Evolutionary conservation across 257 asterid species (phyloP).

Genomic region (Solanum lycopersicoides): DNA sequence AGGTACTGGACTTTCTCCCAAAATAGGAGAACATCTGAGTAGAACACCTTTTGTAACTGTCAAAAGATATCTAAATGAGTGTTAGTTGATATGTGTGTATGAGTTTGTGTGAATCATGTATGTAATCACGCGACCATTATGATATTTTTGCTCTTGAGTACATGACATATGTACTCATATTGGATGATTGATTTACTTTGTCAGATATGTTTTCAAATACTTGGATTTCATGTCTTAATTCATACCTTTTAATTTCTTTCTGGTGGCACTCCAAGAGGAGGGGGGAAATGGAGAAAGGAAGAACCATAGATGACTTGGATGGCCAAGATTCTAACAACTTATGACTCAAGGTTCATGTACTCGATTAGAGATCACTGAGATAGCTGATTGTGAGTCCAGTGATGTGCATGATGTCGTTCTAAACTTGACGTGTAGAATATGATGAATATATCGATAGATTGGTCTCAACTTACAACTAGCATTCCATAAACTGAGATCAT

Average conservation of each 20-base stretch:
- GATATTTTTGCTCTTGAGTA: background rate
- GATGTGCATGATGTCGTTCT: background rate
- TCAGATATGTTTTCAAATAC: background rate
- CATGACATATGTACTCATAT: slow-evolving; percentile 8
- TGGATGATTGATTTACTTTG: background rate
- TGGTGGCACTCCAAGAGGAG: background rate
- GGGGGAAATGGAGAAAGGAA: background rate
- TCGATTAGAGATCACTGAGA: background rate
- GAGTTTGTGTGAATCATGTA: background rate
- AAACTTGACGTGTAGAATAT: background rate
- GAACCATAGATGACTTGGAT: background rate
- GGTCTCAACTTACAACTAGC: background rate
- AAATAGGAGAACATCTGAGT: slow-evolving; percentile 26
- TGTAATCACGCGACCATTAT: background rate
- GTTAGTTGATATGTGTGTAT: background rate
- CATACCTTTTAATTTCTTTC: background rate
- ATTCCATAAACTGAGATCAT: background rate
- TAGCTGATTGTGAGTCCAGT: background rate
- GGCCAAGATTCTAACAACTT: background rate
- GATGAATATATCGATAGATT: background rate
- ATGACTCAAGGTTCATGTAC: background rate
- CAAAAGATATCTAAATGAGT: slow-evolving; percentile 10
- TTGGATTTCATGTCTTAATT: background rate
- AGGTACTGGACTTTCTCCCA: slow-evolving; percentile 25
- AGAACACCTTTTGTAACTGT: slow-evolving; percentile 47